Percentiles rank a stretch among this genome's conserved stretches.
phyloP scores from a whole-genome alignment of 495 filamentous ascomycete genomes.

The Hypoxylon trugodes region DNA sequence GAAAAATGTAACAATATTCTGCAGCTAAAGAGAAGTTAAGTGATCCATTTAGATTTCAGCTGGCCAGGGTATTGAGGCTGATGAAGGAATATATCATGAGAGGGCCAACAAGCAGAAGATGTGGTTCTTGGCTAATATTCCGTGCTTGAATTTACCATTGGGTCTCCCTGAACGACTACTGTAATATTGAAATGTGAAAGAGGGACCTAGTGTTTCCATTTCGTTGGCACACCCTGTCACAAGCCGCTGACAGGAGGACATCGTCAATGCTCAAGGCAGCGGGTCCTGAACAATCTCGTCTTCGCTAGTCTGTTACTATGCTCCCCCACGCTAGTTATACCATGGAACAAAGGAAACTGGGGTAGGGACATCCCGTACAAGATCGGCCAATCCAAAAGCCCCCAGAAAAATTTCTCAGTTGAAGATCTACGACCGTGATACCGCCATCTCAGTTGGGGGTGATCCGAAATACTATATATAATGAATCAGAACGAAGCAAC shows the following conservation, averaged over 20 bases:
- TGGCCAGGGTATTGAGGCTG: conserved; percentile 1
- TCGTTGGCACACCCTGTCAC: conserved; percentile 8
- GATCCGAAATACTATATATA: neutral
- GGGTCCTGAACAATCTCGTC: neutral
- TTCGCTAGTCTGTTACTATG: neutral
- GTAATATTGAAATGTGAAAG: neutral
- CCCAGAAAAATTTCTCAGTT: neutral
- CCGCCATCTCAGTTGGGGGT: neutral
- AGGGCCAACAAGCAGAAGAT: neutral
- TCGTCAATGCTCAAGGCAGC: neutral
- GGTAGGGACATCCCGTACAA: conserved; percentile 16
- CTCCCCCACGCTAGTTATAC: conserved; percentile 1
- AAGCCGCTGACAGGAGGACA: conserved; percentile 10
- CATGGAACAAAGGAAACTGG: conserved; percentile 5
- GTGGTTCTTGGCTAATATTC: neutral
- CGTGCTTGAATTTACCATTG: neutral
- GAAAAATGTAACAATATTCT: conserved; percentile 2
- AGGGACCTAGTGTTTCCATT: neutral
- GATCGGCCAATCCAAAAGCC: conserved; percentile 10
- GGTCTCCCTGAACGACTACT: neutral
- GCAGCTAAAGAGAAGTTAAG: conserved; percentile 22
- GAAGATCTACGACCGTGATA: neutral
- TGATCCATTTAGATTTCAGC: conserved; percentile 11
- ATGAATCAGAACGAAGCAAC: neutral
- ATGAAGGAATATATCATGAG: neutral